Base-by-base conservation (phyloP, 2,329 filamentous ascomycete species). In the Penicillium sp. region DNA sequence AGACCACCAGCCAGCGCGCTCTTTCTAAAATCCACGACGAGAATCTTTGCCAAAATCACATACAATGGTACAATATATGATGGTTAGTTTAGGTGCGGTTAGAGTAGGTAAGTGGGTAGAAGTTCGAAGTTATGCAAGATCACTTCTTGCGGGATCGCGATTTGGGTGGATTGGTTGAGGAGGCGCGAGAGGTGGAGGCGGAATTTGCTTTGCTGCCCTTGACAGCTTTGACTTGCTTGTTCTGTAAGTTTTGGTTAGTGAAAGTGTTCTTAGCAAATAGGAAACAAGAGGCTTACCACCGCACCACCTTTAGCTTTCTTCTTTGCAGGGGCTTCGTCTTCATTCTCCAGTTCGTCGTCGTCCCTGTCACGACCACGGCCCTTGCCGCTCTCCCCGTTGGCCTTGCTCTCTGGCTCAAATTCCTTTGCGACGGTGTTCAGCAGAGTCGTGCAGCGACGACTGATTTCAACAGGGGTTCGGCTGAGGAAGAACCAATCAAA, bases 401-500 rank as follows among this genome's bases (percentile, higher is more conserved):
- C 68, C 44, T 81, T 81, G 31, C 82, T 82, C 62, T 83, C 79
- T 4, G 90, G 88, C 74, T 97, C 94, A 77, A 97, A 97, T 79
- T 99, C 95, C 78, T 95, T 91, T 56, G 95, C 91, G 52, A 99
- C 92, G 0, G 95, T 96, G 41, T 94, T 96, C 66, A 99, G 87
- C 56, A 99, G 85, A 1, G 96, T 99, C 35, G 91, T 96, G 81
- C 95, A 98, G 56, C 96, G 88, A 70, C 95, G 89, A 64, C 92
- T 91, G 70, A 99, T 90, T 79, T 99, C 95, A 54, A 93, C 89
- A 0, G 95, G 92, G 4, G 94, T 99, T 50, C 95, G 88, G 76
- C 92, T 96, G 46, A 99, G 85, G 84, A 99, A 97, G 82, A 99
- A 99, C 96, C 96, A 99, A 76, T 99, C 95, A 72, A 99, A 99